phyloP scores from a whole-genome alignment of 1,139 yeast genomes.

The Keqinozyma sinolaborantium region DNA sequence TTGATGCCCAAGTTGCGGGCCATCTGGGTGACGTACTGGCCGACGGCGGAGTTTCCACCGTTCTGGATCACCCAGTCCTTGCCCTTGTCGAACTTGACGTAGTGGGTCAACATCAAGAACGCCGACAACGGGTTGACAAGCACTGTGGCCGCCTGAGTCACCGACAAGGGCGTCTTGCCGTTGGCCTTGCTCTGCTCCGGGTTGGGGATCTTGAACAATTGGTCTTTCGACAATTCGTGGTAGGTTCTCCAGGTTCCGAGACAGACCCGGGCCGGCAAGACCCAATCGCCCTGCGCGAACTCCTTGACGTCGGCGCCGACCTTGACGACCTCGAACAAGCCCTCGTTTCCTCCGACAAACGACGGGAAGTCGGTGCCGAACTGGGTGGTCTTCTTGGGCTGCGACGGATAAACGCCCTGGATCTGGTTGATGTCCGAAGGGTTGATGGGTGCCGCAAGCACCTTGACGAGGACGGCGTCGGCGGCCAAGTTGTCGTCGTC shows the following conservation, averaged over 20 bases:
- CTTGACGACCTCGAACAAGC: slow-evolving; percentile 77
- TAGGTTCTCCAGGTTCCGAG: slow-evolving; percentile 97
- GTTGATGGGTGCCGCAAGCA: slow-evolving; percentile 80
- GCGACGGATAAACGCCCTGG: slow-evolving; percentile 39
- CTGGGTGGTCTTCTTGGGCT: slow-evolving; percentile 27
- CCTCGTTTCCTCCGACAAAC: slow-evolving; percentile 64
- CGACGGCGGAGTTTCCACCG: slow-evolving; percentile 96
- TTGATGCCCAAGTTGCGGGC: slow-evolving; percentile 75
- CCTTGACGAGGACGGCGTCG: slow-evolving; percentile 50
- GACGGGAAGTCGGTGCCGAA: slow-evolving; percentile 30
- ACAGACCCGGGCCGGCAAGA: slow-evolving; percentile 75
- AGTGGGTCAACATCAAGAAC: slow-evolving; percentile 78
- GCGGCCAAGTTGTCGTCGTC: slow-evolving; percentile 40
- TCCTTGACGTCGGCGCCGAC: slow-evolving; percentile 54
- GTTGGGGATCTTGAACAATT: slow-evolving; percentile 52
- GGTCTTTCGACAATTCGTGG: slow-evolving; percentile 49
- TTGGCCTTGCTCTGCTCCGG: slow-evolving; percentile 29
- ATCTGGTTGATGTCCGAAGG: slow-evolving; percentile 43
- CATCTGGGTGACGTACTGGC: slow-evolving; percentile 89
- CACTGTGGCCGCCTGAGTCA: slow-evolving; percentile 82
- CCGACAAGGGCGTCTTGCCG: slow-evolving; percentile 39
- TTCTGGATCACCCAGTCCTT: slow-evolving; percentile 91
- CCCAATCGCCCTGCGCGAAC: slow-evolving; percentile 81
- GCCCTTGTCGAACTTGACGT: slow-evolving; percentile 57
- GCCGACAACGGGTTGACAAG: slow-evolving; percentile 94